Conservation (phyloP, 2,329 filamentous ascomycete species). For the Leptographium procerum region DNA sequence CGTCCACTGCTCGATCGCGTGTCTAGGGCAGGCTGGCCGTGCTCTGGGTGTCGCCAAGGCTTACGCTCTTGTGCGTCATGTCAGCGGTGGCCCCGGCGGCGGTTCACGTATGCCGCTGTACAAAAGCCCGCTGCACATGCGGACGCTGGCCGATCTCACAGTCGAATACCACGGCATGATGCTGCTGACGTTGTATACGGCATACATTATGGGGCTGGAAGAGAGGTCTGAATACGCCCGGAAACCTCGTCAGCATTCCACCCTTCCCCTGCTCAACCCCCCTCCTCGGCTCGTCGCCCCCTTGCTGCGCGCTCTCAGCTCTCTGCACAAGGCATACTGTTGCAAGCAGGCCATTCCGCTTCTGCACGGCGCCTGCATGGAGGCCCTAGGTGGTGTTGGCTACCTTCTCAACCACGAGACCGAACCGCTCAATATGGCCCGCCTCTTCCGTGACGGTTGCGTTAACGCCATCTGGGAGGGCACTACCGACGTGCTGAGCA, state of each 20-base stretch:
- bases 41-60: constrained; percentile 46
- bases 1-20: constrained; percentile 42
- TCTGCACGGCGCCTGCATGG: constrained; percentile 47
- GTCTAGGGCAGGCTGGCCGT: constrained; percentile 41
- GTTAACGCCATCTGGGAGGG: constrained; percentile 54
- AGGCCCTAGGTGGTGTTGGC: constrained; percentile 53
- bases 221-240: constrained; percentile 22
- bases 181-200: constrained; percentile 42
- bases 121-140: constrained; percentile 44
- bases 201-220: constrained; percentile 40
- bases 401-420: constrained; percentile 51
- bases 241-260: not conserved
- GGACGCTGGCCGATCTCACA: constrained; percentile 44
- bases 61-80: constrained; percentile 44
- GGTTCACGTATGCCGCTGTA: constrained; percentile 35
- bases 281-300: constrained; percentile 22
- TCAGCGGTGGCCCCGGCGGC: constrained; percentile 31
- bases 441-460: constrained; percentile 51
- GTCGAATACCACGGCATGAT: constrained; percentile 44
- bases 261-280: constrained; percentile 20
- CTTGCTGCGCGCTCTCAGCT: constrained; percentile 46
- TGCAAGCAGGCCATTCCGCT: constrained; percentile 38
- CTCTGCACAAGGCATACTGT: constrained; percentile 47
- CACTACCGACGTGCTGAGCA: constrained; percentile 58
- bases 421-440: constrained; percentile 53